A percentile compares a stretch with the other conserved stretches of the same genome.
These are phyloP conservation scores for Avena insularis DNA, from an alignment of 176 grass and related monocot species.

Conservation along the genomic window DNA sequence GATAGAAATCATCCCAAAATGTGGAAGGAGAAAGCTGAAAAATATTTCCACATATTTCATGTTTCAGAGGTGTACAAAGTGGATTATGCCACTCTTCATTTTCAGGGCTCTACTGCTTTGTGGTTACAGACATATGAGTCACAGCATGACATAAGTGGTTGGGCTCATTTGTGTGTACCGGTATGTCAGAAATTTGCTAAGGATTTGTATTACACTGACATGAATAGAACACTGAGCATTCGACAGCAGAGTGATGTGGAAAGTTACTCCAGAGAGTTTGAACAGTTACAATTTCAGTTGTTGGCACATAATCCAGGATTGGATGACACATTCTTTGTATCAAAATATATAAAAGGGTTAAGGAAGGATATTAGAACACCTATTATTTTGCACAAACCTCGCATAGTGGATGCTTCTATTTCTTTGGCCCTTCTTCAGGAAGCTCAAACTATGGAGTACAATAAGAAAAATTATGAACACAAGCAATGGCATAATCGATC, in stretches of 20 bases:
- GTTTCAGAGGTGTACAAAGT: not conserved
- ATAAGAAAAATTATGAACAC: too few relatives aligned
- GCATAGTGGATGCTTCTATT: not conserved
- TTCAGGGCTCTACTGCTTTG: too few relatives aligned
- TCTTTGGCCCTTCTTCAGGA: not conserved
- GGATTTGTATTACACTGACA: not conserved
- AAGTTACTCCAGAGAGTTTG: not conserved
- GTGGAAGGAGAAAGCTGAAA: too few relatives aligned
- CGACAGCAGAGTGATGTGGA: fast-evolving
- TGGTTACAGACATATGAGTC: too few relatives aligned
- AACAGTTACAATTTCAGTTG: not conserved
- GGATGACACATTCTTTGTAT: not conserved
- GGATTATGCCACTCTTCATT: too few relatives aligned
- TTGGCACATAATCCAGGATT: not conserved
- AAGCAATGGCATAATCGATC: too few relatives aligned
- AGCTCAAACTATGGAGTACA: too few relatives aligned
- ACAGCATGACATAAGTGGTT: not conserved
- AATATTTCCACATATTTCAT: not conserved
- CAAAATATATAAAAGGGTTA: not conserved
- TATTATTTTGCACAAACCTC: not conserved
- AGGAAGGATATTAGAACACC: not conserved
- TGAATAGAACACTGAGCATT: not conserved
- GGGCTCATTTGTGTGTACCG: not conserved
- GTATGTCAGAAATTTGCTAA: too few relatives aligned
- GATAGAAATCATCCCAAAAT: too few relatives aligned